Percentiles rank a stretch among this genome's conserved stretches.
Conservation (phyloP, 352 stramenopile species). For the Pythium grandisporangium region DNA sequence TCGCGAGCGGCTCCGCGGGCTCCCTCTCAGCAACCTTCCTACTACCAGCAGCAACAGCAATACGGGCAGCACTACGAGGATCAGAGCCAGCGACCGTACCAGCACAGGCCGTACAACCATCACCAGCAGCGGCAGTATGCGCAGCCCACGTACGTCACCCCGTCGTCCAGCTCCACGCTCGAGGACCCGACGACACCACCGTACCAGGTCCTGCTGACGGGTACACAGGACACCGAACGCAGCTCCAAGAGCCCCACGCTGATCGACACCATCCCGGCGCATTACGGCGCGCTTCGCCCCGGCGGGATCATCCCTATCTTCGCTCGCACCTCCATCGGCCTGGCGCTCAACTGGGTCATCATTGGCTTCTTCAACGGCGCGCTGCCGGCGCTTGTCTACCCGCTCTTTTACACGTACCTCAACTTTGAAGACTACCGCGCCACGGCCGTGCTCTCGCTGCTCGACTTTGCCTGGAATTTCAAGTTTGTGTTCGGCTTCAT, state of each 20-base stretch:
- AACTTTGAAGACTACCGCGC: conserved; percentile 4
- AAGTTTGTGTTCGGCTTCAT: conserved; percentile 21
- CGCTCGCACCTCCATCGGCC: conserved; percentile 2
- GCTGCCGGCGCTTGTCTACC: conserved; percentile 6
- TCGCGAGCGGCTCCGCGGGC: not conserved
- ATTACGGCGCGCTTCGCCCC: conserved; percentile 5
- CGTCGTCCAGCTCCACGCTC: too few relatives aligned
- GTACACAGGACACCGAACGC: not conserved
- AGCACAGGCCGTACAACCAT: too few relatives aligned
- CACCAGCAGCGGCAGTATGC: too few relatives aligned
- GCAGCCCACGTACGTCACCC: too few relatives aligned
- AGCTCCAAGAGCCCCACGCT: not conserved
- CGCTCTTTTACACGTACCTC: conserved; percentile 16
- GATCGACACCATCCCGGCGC: conserved; percentile 3
- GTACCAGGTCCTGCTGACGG: conserved; percentile 1
- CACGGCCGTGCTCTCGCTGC: not conserved
- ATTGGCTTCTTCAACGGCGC: conserved; percentile 18
- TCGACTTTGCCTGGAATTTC: conserved; percentile 10
- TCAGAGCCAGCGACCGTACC: too few relatives aligned
- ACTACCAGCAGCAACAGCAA: not conserved
- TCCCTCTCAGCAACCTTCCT: not conserved
- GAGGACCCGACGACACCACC: not conserved
- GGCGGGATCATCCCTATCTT: conserved; percentile 2
- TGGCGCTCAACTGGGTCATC: conserved; percentile 16
- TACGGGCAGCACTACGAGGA: not conserved